Evolutionary conservation across 2,329 filamentous ascomycete species (phyloP).

Genomic region (Aspergillus spinulosporus): DNA sequence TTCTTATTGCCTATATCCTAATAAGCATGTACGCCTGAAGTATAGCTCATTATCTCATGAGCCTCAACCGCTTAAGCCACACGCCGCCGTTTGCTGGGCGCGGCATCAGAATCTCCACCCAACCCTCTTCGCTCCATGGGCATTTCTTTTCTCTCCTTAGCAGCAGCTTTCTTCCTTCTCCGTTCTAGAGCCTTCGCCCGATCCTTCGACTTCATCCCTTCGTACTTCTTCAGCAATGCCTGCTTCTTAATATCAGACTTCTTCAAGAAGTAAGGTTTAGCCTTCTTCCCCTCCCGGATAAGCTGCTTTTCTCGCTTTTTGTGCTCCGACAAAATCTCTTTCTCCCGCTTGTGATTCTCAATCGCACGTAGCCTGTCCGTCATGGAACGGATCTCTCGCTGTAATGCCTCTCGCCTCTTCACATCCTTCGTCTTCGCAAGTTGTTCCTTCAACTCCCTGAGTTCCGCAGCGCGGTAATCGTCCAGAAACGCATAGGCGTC

Average conservation of each 20-base stretch:
- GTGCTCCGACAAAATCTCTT: conserved; percentile 71
- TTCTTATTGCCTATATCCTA: not conserved
- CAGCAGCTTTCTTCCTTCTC: conserved; percentile 82
- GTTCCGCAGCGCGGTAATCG: conserved; percentile 81
- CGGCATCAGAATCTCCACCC: conserved; percentile 30
- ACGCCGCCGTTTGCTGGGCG: conserved; percentile 31
- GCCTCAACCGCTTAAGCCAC: conserved; percentile 22
- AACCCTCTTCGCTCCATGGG: conserved; percentile 54
- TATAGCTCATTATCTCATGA: not conserved
- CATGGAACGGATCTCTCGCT: conserved; percentile 73
- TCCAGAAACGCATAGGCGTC: conserved; percentile 85
- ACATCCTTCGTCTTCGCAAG: conserved; percentile 68
- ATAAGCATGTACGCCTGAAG: not conserved
- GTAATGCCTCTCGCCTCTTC: conserved; percentile 66
- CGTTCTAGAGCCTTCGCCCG: conserved; percentile 82
- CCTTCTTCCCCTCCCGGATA: conserved; percentile 78
- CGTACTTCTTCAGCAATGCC: conserved; percentile 74
- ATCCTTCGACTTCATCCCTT: conserved; percentile 80
- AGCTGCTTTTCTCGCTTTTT: conserved; percentile 79
- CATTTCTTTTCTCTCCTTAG: conserved; percentile 80
- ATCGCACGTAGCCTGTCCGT: conserved; percentile 73
- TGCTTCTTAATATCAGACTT: conserved; percentile 87
- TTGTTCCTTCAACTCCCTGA: conserved; percentile 68
- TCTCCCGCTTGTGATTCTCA: conserved; percentile 67
- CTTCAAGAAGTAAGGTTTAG: conserved; percentile 86